Conservation (phyloP, 805 yeast species). For the Hanseniaspora nectarophila region DNA sequence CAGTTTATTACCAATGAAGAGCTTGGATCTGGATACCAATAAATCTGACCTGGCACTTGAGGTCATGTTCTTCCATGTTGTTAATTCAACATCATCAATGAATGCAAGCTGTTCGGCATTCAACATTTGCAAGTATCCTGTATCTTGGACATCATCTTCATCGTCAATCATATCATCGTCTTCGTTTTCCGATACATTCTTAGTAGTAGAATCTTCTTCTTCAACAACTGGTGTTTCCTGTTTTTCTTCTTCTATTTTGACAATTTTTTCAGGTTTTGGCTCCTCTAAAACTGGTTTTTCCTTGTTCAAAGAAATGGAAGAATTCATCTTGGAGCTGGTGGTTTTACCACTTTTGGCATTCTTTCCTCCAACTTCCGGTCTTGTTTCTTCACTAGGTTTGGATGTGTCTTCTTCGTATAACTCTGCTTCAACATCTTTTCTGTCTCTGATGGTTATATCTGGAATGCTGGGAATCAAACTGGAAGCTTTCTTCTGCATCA, state of each 20-base stretch:
- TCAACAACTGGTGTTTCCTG: too few relatives aligned
- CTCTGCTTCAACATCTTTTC: conserved; percentile 31
- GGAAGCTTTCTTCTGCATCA: conserved; percentile 85
- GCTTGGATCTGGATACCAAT: conserved; percentile 52
- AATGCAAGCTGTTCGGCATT: conserved; percentile 45
- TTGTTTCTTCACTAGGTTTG: conserved; percentile 23
- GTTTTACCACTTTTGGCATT: not conserved
- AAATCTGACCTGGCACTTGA: conserved; percentile 68
- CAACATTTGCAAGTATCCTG: conserved; percentile 25
- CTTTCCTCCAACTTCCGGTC: conserved; percentile 28
- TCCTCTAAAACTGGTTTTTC: not conserved
- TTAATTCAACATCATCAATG: conserved; percentile 56
- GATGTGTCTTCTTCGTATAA: conserved; percentile 19
- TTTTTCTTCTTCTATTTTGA: not conserved
- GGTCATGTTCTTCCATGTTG: conserved; percentile 74
- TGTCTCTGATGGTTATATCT: conserved; percentile 63
- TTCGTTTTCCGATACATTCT: conserved; percentile 20
- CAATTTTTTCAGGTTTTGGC: too few relatives aligned
- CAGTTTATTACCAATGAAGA: conserved; percentile 50
- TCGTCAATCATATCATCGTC: conserved; percentile 36
- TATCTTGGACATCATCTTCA: conserved; percentile 22
- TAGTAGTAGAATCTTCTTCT: not conserved
- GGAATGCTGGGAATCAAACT: conserved; percentile 76
- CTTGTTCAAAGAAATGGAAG: not conserved
- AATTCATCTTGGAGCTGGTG: not conserved